Evolutionary conservation across 2,329 filamentous ascomycete genomes (phyloP), one percentile per base, ranked within the genome.

Genomic region (Fonsecaea multimorphosa): DNA sequence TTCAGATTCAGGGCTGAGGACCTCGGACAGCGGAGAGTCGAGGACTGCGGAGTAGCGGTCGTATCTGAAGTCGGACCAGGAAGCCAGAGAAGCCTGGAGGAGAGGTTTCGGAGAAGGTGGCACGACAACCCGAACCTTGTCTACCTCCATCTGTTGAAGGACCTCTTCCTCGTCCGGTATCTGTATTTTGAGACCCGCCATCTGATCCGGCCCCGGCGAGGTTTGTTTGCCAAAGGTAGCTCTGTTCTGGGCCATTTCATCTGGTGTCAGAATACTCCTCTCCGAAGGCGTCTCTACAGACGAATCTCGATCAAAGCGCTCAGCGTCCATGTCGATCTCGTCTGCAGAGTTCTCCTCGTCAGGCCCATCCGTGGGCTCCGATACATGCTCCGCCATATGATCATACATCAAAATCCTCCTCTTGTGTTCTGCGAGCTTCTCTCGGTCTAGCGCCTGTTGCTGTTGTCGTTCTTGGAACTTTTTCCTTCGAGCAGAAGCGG

Each of bases 401-500:
- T 65, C 66, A 52, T 68, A 68, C 11, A 54, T 58, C 52, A 63
- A 36, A 19, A 66, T 51, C 55, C 58, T 58, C 38, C 63, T 68
- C 63, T 68, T 70, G 29, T 65, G 63, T 38, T 65, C 64, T 24
- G 36, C 52, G 6, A 31, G 19, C 44, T 49, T 53, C 40, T 68
- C 62, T 12, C 58, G 52, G 24, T 64, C 68, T 38, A 68, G 32
- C 4, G 51, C 52, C 46, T 65, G 51, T 46, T 67, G 58, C 29
- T 64, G 59, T 46, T 70, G 64, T 56, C 70, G 59, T 58, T 72
- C 64, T 59, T 69, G 64, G n/a, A 65, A 62, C 58, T 64, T 72
- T 46, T 56, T 55, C 46, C 65, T 58, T 32, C 68, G 60, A 22
- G 65, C 68, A 57, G 68, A 70, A n/a, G 61, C 70, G 36, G 70